phyloP scores from a whole-genome alignment of 116 monocot genomes.

The Posidonia oceanica region DNA sequence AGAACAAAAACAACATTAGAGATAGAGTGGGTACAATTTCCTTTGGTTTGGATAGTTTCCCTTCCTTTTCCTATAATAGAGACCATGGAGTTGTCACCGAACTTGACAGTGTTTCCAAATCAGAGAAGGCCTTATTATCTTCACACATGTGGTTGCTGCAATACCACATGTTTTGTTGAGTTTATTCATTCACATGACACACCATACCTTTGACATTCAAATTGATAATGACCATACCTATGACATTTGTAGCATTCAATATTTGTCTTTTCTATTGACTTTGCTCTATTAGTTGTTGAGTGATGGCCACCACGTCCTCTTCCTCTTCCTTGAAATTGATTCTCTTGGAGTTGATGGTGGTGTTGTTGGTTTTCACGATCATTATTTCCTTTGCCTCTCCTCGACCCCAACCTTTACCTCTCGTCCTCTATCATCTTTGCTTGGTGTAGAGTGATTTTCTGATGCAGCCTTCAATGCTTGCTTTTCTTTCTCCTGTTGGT shows the following conservation, averaged over 20 bases:
- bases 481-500: slow-evolving; percentile 9
- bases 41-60: not conserved
- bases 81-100: not conserved
- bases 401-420: not conserved
- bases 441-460: not conserved
- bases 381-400: not conserved
- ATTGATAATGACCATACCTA: not conserved
- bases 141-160: not conserved
- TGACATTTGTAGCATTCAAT: slow-evolving; percentile 10
- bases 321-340: not conserved
- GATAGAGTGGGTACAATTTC: not conserved
- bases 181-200: not conserved
- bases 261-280: not conserved
- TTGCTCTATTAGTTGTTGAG: not conserved
- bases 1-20: not conserved
- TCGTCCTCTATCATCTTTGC: not conserved
- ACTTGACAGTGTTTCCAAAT: not conserved
- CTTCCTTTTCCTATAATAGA: not conserved
- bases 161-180: not conserved
- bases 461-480: slow-evolving; percentile 12
- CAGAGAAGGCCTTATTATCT: not conserved
- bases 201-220: not conserved
- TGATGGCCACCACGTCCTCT: slow-evolving; percentile 6
- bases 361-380: slow-evolving; percentile 3
- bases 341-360: no score